Evolutionary conservation across 2,329 filamentous ascomycete species (phyloP), one percentile per base, ranked within the genome.

Genomic region (Xylariaceae sp.): DNA sequence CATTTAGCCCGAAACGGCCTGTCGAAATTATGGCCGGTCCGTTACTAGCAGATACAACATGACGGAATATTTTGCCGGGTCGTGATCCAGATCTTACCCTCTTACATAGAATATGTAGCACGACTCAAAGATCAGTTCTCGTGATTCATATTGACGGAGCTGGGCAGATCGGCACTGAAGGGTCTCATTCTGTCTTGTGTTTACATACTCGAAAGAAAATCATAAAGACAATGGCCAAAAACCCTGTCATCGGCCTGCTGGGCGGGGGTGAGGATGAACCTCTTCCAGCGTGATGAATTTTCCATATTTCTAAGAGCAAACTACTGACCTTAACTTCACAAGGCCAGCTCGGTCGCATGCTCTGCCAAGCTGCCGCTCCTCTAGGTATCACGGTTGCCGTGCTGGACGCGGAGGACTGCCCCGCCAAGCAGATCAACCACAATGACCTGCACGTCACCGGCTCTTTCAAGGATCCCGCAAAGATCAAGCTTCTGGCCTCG

Each of bases 261-360:
- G 81, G 81, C 62, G 81, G 81, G 45, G 65, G 64, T 63, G 50
- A 56, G 51, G 5, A 44, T 4, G 13, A 6, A 17, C 17, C 18
- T 50, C 51, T 18, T 39, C 45, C 13, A 56, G 41, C 15, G 52
- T 35, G 13, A 47, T 44, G 30, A 17, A 13, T 23, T 39, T 35
- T 23, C 51, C 10, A 3, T 3, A 6, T 41, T 9, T 7, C 7
- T 41, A 41, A 15, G 45, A 39, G 49, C 4, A 34, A 30, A 50
- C 50, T 23, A 52, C 57, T 64, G 39, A 62, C 52, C 23, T 55
- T n/a, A 30, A 30, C 4, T 9, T 4, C 37, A 5, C 2, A 41
- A 65, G 89, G 89, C 68, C 89, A 92, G 77, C 82, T 99, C 47
- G 94, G 93, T 61, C 89, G 90, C 65, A 97, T 97, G 94, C 84